Percentiles rank a stretch among this genome's conserved stretches.
These are phyloP conservation scores for Nicotiana paniculata DNA, from an alignment of 257 asterid genomes.

Conservation along the genomic window DNA sequence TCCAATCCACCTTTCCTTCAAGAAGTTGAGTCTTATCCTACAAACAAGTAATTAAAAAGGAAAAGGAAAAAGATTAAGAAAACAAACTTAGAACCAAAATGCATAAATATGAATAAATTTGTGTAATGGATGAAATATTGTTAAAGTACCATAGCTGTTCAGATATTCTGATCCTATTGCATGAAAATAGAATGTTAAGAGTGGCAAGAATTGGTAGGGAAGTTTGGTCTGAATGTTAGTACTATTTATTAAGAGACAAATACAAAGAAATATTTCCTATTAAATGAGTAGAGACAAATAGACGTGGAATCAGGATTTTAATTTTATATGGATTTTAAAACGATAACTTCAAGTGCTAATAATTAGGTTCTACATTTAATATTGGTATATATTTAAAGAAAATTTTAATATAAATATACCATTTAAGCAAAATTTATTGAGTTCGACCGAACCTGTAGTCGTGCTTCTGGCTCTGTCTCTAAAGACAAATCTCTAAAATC, in stretches of 20 bases:
- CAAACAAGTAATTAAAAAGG: neutral
- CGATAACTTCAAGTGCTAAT: too few relatives aligned
- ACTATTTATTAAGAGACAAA: neutral
- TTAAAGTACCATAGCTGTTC: neutral
- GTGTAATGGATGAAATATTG: too few relatives aligned
- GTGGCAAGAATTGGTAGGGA: neutral
- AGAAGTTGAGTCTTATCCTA: constrained; percentile 41
- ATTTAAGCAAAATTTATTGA: too few relatives aligned
- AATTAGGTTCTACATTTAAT: too few relatives aligned
- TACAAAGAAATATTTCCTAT: neutral
- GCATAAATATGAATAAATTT: too few relatives aligned
- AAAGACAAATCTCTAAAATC: neutral
- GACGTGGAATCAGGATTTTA: too few relatives aligned
- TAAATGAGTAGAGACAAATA: neutral
- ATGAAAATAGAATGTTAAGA: neutral
- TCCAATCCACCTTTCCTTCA: constrained; percentile 78
- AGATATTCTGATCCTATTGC: neutral
- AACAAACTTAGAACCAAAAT: neutral
- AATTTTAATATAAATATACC: too few relatives aligned
- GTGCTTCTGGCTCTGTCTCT: too few relatives aligned
- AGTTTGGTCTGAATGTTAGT: neutral
- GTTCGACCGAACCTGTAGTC: too few relatives aligned
- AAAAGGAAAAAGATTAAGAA: neutral
- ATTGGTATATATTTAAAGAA: too few relatives aligned
- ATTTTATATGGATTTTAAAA: too few relatives aligned